Evolutionary conservation across 495 filamentous ascomycete genomes (phyloP).

Genomic region (Geopyxis carbonaria): DNA sequence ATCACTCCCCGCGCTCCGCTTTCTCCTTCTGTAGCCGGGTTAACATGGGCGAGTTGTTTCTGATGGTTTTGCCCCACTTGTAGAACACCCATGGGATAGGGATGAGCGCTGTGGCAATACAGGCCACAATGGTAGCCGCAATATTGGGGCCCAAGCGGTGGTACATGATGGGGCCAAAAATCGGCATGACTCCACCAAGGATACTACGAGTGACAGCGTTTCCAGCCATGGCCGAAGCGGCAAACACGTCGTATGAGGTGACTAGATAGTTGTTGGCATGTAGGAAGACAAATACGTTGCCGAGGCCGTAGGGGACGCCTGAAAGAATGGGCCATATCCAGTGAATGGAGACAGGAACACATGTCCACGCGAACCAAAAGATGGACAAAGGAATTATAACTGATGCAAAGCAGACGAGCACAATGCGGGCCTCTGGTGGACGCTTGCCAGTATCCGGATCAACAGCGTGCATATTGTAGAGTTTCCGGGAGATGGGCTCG

Average conservation of each 20-base stretch:
- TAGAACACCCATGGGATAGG: slow-evolving; percentile 73
- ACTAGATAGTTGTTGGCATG: slow-evolving; percentile 66
- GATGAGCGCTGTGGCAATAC: slow-evolving; percentile 50
- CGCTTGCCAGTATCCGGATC: slow-evolving; percentile 53
- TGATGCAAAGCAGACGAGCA: slow-evolving; percentile 51
- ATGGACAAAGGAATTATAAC: slow-evolving; percentile 53
- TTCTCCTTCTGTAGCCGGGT: slow-evolving; percentile 52
- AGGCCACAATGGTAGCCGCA: slow-evolving; percentile 57
- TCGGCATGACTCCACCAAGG: slow-evolving; percentile 52
- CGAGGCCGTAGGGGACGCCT: slow-evolving; percentile 62
- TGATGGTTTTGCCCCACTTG: slow-evolving; percentile 51
- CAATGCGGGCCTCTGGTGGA: slow-evolving; percentile 57
- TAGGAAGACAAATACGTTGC: slow-evolving; percentile 64
- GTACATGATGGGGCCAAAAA: slow-evolving; percentile 62
- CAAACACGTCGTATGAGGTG: slow-evolving; percentile 57
- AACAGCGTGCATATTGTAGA: slow-evolving; percentile 51
- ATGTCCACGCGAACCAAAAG: slow-evolving; percentile 70
- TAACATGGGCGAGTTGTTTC: slow-evolving; percentile 48
- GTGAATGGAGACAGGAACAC: slow-evolving; percentile 50
- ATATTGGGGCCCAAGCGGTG: slow-evolving; percentile 42
- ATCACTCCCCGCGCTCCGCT: slow-evolving; percentile 36
- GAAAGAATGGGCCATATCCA: slow-evolving; percentile 59
- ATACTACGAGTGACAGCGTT: slow-evolving; percentile 53
- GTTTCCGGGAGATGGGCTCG: slow-evolving; percentile 53
- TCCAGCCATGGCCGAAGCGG: slow-evolving; percentile 60